These are phyloP conservation scores for Yarrowia phangngaensis DNA, from an alignment of 805 yeast species.

Conservation along the genomic window DNA sequence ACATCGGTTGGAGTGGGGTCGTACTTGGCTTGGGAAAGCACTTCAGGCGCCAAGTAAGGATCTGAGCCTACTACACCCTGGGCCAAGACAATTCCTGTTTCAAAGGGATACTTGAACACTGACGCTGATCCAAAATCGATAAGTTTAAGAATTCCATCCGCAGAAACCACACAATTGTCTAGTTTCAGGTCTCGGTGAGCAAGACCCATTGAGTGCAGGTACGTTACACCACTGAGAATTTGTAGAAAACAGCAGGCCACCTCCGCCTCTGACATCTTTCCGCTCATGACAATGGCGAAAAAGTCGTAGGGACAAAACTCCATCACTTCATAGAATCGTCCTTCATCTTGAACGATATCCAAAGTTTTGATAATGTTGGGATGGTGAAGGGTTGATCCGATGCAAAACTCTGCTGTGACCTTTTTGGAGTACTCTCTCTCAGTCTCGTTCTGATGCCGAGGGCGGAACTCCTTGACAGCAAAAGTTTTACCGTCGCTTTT, in stretches of 20 bases:
- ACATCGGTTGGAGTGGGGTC: slow-evolving; percentile 92
- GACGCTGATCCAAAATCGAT: slow-evolving; percentile 94
- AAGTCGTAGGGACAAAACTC: slow-evolving; percentile 91
- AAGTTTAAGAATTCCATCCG: slow-evolving; percentile 78
- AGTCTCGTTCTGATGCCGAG: slow-evolving; percentile 67
- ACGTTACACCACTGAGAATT: slow-evolving; percentile 72
- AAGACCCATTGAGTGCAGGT: slow-evolving; percentile 77
- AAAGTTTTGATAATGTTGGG: slow-evolving; percentile 88
- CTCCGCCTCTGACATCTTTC: slow-evolving; percentile 76
- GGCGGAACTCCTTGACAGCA: slow-evolving; percentile 90
- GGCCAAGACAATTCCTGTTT: slow-evolving; percentile 55
- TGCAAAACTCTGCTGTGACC: slow-evolving; percentile 90
- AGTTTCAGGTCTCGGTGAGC: slow-evolving; percentile 89
- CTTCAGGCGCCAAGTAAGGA: slow-evolving; percentile 91
- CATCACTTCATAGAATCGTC: slow-evolving; percentile 84
- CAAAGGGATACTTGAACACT: slow-evolving; percentile 73
- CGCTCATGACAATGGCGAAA: slow-evolving; percentile 92
- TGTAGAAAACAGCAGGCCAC: slow-evolving; percentile 87
- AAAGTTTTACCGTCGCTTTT: slow-evolving; percentile 64
- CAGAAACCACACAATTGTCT: slow-evolving; percentile 85
- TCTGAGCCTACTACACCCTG: slow-evolving; percentile 86
- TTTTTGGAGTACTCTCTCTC: slow-evolving; percentile 85
- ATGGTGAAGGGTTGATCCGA: slow-evolving; percentile 84
- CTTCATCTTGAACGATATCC: slow-evolving; percentile 85
- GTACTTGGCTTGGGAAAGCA: slow-evolving; percentile 72